Conservation (phyloP, 2,329 filamentous ascomycete genomes). For the Corniculantispora saksenae region DNA sequence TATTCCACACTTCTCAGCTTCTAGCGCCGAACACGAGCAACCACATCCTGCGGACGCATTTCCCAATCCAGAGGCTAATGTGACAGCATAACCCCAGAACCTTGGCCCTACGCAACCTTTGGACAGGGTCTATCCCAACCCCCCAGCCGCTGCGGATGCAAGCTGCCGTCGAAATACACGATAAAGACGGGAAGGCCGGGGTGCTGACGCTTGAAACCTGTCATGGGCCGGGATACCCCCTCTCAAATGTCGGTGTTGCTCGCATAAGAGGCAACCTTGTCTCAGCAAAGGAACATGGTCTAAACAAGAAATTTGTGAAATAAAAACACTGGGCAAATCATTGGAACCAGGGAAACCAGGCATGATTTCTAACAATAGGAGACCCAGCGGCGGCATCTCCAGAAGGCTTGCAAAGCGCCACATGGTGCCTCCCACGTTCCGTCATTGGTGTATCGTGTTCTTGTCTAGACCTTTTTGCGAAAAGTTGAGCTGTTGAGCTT, state of each 20-base stretch:
- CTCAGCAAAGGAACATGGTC: too few species aligned
- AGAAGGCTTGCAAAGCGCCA: not conserved
- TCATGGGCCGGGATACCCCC: not conserved
- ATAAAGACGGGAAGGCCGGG: not conserved
- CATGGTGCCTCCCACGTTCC: slow-evolving; percentile 10
- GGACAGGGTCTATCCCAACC: not conserved
- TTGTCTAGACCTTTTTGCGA: not conserved
- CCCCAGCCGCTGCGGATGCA: not conserved
- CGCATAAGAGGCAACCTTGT: not conserved
- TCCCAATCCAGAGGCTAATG: slow-evolving; percentile 1
- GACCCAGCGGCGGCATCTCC: not conserved
- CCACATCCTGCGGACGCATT: not conserved
- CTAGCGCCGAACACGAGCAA: not conserved
- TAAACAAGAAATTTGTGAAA: too few species aligned
- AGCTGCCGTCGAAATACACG: not conserved
- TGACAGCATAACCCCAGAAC: not conserved
- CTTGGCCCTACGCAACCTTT: not conserved
- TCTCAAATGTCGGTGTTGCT: not conserved
- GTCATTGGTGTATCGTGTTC: not conserved
- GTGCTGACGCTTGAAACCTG: not conserved
- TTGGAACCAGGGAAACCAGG: not conserved
- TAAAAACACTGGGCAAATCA: too few species aligned
- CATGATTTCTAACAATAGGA: not conserved
- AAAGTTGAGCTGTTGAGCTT: not conserved
- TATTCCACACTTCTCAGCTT: not conserved